phyloP scores from a whole-genome alignment of 1,139 yeast species.

The Kodamaea suecica region DNA sequence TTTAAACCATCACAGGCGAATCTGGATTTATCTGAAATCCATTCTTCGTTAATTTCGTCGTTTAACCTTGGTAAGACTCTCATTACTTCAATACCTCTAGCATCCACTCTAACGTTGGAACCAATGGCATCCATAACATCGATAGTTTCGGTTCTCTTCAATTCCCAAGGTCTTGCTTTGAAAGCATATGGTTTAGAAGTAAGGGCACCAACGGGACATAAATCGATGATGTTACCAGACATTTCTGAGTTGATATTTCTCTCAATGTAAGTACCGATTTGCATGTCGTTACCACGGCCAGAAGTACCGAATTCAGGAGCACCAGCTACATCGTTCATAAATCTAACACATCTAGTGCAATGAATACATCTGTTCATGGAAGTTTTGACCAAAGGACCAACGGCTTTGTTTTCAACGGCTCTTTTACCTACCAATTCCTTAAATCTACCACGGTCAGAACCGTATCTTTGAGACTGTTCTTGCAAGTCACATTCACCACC shows the following conservation, averaged over 20 bases:
- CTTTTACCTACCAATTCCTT: slow-evolving; percentile 79
- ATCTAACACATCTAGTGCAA: slow-evolving; percentile 89
- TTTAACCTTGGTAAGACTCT: slow-evolving; percentile 83
- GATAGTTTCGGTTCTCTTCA: slow-evolving; percentile 83
- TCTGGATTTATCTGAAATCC: slow-evolving; percentile 88
- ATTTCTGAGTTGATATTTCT: slow-evolving; percentile 81
- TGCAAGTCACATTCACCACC: slow-evolving; percentile 95
- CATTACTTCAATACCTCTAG: slow-evolving; percentile 87
- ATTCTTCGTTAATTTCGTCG: slow-evolving; percentile 86
- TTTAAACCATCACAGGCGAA: slow-evolving; percentile 85
- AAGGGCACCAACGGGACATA: slow-evolving; percentile 92
- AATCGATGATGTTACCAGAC: slow-evolving; percentile 84
- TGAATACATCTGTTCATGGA: slow-evolving; percentile 93
- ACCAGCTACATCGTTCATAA: slow-evolving; percentile 89
- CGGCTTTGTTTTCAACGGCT: slow-evolving; percentile 86
- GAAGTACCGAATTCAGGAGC: slow-evolving; percentile 88
- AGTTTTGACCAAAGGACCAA: slow-evolving; percentile 87
- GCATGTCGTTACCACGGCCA: slow-evolving; percentile 91
- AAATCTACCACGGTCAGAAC: slow-evolving; percentile 85
- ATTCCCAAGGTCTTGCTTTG: slow-evolving; percentile 92
- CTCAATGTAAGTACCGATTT: slow-evolving; percentile 86
- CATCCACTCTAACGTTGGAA: slow-evolving; percentile 78
- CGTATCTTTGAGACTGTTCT: slow-evolving; percentile 82
- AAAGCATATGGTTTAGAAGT: slow-evolving; percentile 89
- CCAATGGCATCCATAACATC: slow-evolving; percentile 87